Conservation (phyloP, 768 basidiomycete genomes). For the Sporobolomyces roseus region DNA sequence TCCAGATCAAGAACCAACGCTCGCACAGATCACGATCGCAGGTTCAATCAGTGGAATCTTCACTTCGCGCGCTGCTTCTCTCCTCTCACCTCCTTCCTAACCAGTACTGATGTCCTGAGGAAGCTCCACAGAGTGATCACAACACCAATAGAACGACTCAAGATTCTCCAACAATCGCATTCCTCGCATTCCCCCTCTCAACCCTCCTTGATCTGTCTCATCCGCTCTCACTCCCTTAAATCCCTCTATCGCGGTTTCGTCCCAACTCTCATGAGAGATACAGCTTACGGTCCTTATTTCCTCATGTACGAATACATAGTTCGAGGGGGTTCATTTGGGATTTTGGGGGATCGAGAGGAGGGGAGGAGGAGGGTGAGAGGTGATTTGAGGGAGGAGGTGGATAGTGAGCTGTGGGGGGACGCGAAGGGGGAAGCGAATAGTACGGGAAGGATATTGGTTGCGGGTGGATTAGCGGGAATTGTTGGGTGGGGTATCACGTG, state of each 20-base stretch:
- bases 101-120: not conserved
- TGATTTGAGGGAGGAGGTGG: slow-evolving; percentile 34
- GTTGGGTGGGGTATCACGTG: slow-evolving; percentile 63
- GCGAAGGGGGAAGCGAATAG: not conserved
- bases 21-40: slow-evolving; percentile 69
- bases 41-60: slow-evolving; percentile 75
- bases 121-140: slow-evolving; percentile 64
- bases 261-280: slow-evolving; percentile 70
- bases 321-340: slow-evolving; percentile 30
- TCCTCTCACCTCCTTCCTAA: not conserved
- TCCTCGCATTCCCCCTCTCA: slow-evolving; percentile 1
- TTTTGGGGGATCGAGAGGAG: not conserved
- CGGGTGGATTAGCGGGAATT: slow-evolving; percentile 47
- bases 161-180: slow-evolving; percentile 71
- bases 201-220: slow-evolving; percentile 16
- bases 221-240: slow-evolving; percentile 9
- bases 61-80: slow-evolving; percentile 61
- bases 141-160: slow-evolving; percentile 79
- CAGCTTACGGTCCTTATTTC: slow-evolving; percentile 83
- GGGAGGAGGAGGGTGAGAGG: not conserved
- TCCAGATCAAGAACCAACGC: slow-evolving; percentile 57
- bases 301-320: slow-evolving; percentile 53
- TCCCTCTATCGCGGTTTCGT: slow-evolving; percentile 68
- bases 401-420: slow-evolving; percentile 20
- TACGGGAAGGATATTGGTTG: slow-evolving; percentile 21